Percentiles rank a stretch among this genome's conserved stretches.
Evolutionary conservation across 352 stramenopile genomes (phyloP).

Genomic region (Hyaloperonospora arabidopsidis): DNA sequence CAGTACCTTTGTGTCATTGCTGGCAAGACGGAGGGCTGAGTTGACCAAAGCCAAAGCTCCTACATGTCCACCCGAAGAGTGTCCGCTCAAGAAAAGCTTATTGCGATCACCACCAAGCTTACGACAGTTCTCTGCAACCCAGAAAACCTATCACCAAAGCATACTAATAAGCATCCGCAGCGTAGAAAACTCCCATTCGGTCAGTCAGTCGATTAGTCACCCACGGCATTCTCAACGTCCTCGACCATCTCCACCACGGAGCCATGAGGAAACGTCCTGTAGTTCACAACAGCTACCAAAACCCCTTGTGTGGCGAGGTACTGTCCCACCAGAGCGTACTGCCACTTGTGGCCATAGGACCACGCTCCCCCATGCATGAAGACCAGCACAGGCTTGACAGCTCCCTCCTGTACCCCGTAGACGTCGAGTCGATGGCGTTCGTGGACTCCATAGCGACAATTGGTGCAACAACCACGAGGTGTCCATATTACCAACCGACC

Average conservation of each 20-base stretch:
- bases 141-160: constrained; percentile 36
- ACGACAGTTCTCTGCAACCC: constrained; percentile 41
- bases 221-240: constrained; percentile 72
- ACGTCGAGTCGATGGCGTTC: constrained; percentile 53
- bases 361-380: constrained; percentile 89
- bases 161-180: neutral
- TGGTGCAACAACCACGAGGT: constrained; percentile 17
- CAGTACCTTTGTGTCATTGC: constrained; percentile 16
- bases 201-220: constrained; percentile 4
- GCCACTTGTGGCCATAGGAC: constrained; percentile 75
- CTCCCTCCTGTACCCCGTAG: constrained; percentile 33
- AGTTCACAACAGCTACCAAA: constrained; percentile 84
- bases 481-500: constrained; percentile 38
- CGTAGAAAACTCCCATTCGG: neutral
- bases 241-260: constrained; percentile 83
- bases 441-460: constrained; percentile 41
- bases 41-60: constrained; percentile 46
- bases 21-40: constrained; percentile 35
- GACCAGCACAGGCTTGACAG: constrained; percentile 66
- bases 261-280: constrained; percentile 83
- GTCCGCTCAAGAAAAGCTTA: constrained; percentile 49
- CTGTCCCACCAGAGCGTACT: constrained; percentile 62
- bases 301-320: constrained; percentile 51
- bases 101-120: constrained; percentile 40
- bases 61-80: constrained; percentile 62